Conservation (phyloP, 331 rosid species). For the Arachis monticola region DNA sequence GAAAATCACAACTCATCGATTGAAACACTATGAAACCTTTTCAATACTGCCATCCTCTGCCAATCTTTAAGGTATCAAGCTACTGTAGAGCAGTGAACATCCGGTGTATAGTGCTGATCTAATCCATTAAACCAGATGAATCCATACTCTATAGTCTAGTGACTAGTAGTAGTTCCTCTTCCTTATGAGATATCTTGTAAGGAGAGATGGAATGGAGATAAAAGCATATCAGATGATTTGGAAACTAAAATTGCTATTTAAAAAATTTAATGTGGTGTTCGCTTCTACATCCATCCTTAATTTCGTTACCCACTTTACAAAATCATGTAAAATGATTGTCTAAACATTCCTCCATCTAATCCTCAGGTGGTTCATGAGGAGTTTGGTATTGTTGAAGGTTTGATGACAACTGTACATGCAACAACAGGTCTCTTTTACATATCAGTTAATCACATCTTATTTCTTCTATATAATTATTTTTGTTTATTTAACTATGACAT, state of each 20-base stretch:
- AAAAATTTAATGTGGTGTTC: neutral
- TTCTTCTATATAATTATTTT: neutral
- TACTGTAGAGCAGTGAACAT: constrained; percentile 4
- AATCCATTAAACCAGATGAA: neutral
- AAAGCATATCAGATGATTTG: neutral
- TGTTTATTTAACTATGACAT: constrained; percentile 4
- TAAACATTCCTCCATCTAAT: neutral
- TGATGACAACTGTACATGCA: constrained; percentile 99
- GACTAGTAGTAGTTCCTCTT: neutral
- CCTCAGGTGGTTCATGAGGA: constrained; percentile 91
- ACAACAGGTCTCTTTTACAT: constrained; percentile 74
- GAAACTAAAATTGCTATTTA: neutral
- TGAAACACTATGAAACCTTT: neutral
- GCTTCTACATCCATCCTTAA: neutral
- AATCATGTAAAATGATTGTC: neutral
- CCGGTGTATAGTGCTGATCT: neutral
- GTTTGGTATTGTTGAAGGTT: constrained; percentile 93
- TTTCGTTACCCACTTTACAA: neutral
- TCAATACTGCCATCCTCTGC: no score
- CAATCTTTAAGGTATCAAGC: neutral
- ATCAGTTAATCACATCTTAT: neutral
- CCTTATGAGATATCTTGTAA: neutral
- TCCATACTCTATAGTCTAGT: neutral
- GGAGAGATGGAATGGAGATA: neutral
- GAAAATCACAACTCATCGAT: constrained; percentile 4